phyloP scores from a whole-genome alignment of 129 eudicot genomes.

The Chrysanthemum makinoi region DNA sequence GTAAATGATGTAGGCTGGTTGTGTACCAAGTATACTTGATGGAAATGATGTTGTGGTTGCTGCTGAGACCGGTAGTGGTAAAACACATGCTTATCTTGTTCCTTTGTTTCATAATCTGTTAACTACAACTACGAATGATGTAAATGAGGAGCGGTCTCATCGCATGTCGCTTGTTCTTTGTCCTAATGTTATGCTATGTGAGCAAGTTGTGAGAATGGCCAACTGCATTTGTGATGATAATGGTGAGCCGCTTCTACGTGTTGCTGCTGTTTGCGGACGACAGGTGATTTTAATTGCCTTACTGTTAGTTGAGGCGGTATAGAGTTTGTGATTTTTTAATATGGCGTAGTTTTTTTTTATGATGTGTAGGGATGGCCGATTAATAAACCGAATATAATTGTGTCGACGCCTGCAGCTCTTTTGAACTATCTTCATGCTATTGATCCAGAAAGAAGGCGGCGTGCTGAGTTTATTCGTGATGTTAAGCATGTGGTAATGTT shows the following conservation, averaged over 20 bases:
- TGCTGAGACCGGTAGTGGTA: slow-evolving; percentile 99
- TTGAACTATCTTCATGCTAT: slow-evolving; percentile 76
- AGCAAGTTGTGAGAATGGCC: slow-evolving; percentile 99
- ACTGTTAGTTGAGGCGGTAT: too few relatives aligned
- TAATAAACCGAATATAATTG: slow-evolving; percentile 72
- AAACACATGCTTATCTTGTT: slow-evolving; percentile 89
- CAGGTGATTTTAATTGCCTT: slow-evolving; percentile 42
- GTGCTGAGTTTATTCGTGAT: slow-evolving; percentile 61
- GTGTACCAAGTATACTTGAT: slow-evolving; percentile 68
- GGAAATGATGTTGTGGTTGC: slow-evolving; percentile 87
- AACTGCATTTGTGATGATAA: slow-evolving; percentile 46
- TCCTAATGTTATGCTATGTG: slow-evolving; percentile 95
- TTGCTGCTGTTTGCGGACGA: slow-evolving; percentile 84
- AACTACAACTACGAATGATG: slow-evolving; percentile 27
- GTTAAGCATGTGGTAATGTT: slow-evolving; percentile 81
- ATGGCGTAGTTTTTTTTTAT: neutral
- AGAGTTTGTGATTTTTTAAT: too few relatives aligned
- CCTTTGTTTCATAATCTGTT: slow-evolving; percentile 62
- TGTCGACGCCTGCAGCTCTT: slow-evolving; percentile 96
- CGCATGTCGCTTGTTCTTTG: slow-evolving; percentile 79
- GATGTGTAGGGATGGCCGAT: slow-evolving; percentile 74
- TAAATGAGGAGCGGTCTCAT: slow-evolving; percentile 25
- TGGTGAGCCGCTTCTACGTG: slow-evolving; percentile 78
- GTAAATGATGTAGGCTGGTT: slow-evolving; percentile 57
- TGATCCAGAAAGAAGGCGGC: slow-evolving; percentile 72